These are phyloP conservation scores for Brassica nigra DNA, from an alignment of 345 rosid genomes.

Conservation along the genomic window DNA sequence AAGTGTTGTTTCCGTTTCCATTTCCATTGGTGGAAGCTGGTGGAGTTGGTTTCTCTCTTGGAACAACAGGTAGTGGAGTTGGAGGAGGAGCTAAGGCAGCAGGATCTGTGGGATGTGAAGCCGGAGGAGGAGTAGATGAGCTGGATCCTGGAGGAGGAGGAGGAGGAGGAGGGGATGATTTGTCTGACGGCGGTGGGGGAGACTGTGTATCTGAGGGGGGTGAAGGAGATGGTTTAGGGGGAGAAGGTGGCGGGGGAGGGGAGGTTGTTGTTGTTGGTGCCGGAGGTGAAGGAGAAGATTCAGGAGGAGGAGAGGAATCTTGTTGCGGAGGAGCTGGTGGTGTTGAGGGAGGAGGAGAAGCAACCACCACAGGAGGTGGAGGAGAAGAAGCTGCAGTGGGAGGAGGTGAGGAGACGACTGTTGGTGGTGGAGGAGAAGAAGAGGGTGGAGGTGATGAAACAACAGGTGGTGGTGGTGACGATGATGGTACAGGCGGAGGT, in stretches of 20 bases:
- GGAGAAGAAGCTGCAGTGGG: conserved; percentile 50
- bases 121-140: conserved; percentile 53
- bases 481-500: conserved; percentile 46
- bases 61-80: conserved; percentile 66
- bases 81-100: conserved; percentile 64
- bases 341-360: conserved; percentile 47
- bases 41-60: conserved; percentile 73
- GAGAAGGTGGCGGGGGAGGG: conserved; percentile 50
- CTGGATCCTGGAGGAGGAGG: conserved; percentile 56
- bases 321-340: conserved; percentile 63
- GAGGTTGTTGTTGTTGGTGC: conserved; percentile 30
- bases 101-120: conserved; percentile 49
- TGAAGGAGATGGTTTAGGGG: conserved; percentile 47
- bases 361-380: conserved; percentile 34
- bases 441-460: conserved; percentile 48
- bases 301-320: conserved; percentile 47
- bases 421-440: conserved; percentile 53
- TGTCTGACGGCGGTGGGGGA: conserved; percentile 24
- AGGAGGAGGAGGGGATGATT: conserved; percentile 60
- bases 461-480: conserved; percentile 50
- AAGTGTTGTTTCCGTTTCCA: conserved; percentile 45
- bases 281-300: conserved; percentile 43
- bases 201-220: conserved; percentile 50
- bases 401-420: conserved; percentile 52
- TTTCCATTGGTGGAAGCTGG: conserved; percentile 33